Evolutionary conservation across 2,329 filamentous ascomycete genomes (phyloP).

Genomic region (Trichoderma hamatum): DNA sequence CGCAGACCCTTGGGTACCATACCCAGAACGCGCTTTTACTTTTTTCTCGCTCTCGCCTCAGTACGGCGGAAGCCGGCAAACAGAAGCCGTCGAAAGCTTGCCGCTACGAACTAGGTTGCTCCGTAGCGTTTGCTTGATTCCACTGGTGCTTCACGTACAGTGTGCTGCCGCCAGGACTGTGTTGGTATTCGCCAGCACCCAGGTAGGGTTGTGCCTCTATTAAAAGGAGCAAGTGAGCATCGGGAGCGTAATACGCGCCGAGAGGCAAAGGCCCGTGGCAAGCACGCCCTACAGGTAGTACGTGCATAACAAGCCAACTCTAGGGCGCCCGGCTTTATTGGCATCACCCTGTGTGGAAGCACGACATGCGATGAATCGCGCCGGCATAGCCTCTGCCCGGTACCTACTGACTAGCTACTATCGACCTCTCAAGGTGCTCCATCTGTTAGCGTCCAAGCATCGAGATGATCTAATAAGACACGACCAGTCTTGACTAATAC

Average conservation of each 20-base stretch:
- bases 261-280: not conserved
- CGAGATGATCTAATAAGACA: not conserved
- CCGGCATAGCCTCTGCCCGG: constrained; percentile 3
- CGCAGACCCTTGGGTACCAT: constrained; percentile 1
- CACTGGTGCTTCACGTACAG: not conserved
- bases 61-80: not conserved
- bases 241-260: not conserved
- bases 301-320: not conserved
- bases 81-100: not conserved
- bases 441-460: not conserved
- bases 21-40: not conserved
- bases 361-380: constrained; percentile 8
- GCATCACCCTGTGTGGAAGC: not conserved
- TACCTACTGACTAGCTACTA: not conserved
- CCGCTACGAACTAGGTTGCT: not conserved
- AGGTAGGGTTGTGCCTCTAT: not conserved
- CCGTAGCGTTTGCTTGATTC: not conserved
- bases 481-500: constrained; percentile 7
- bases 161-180: not conserved
- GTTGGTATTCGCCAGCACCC: not conserved
- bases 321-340: constrained; percentile 2
- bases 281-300: constrained; percentile 1
- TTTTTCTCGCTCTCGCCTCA: not conserved
- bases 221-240: not conserved
- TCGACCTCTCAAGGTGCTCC: constrained; percentile 7